Conservation (phyloP, 768 basidiomycete species). For the Mycena filopes region DNA sequence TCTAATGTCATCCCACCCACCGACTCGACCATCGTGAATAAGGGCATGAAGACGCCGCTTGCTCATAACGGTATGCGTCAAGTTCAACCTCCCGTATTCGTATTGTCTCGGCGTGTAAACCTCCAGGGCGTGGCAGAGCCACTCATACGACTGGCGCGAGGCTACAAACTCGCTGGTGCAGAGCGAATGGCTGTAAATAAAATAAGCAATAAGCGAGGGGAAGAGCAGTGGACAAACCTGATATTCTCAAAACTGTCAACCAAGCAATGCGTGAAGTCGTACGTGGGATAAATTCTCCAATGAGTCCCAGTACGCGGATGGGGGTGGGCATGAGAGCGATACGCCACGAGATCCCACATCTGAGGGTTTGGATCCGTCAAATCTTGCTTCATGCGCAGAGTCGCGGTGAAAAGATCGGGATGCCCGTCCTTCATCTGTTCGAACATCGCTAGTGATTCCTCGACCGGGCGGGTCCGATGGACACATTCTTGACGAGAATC, state of each 20-base stretch:
- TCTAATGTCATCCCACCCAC: slow-evolving; percentile 96
- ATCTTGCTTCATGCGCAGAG: slow-evolving; percentile 97
- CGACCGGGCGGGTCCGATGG: slow-evolving; percentile 85
- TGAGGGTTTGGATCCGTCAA: slow-evolving; percentile 91
- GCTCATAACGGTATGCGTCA: slow-evolving; percentile 95
- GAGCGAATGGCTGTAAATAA: slow-evolving; percentile 80
- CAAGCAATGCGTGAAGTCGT: slow-evolving; percentile 98
- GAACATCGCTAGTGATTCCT: slow-evolving; percentile 88
- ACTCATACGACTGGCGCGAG: slow-evolving; percentile 96
- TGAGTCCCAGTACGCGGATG: slow-evolving; percentile 93
- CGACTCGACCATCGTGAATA: slow-evolving; percentile 84
- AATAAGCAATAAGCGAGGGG: background rate
- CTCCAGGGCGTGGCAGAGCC: slow-evolving; percentile 95
- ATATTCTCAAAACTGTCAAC: slow-evolving; percentile 99
- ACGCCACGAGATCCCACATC: slow-evolving; percentile 99
- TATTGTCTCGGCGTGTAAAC: slow-evolving; percentile 97
- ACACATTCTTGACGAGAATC: slow-evolving; percentile 78
- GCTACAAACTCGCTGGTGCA: slow-evolving; percentile 96
- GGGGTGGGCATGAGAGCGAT: slow-evolving; percentile 88
- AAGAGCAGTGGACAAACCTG: slow-evolving; percentile 69
- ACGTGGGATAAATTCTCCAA: slow-evolving; percentile 98
- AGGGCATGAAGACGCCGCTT: slow-evolving; percentile 94
- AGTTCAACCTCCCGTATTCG: slow-evolving; percentile 91
- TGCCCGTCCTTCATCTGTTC: slow-evolving; percentile 90
- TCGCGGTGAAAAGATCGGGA: slow-evolving; percentile 90